Base-by-base conservation (phyloP, 495 filamentous ascomycete genomes). In the Corynascus novoguineensis region DNA sequence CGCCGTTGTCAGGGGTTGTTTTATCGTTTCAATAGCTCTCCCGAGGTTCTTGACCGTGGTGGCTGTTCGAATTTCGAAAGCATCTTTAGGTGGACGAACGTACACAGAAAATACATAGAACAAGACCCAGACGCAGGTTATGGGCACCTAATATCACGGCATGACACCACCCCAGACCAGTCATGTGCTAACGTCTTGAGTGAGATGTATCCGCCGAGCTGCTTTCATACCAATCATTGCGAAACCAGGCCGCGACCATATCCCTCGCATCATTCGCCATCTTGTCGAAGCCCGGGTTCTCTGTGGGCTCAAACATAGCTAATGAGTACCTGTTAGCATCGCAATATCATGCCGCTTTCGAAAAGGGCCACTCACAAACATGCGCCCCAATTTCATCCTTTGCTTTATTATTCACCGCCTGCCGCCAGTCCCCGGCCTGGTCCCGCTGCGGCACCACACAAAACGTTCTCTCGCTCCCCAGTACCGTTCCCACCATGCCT, bases 301-400 rank as follows among this genome's bases (percentile, higher is more conserved):
- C 80, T 62, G 81, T 86, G 7, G 85, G 81, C 52, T 82, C 75
- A 61, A 97, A 97, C 90, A 97, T 96, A 47, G 70, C 79, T 79
- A n/a, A n/a, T n/a, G 31, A 34, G 65, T 49, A 40, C 51, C 9
- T n/a, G 22, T 55, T 47, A 51, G 29, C 37, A 56, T 37, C 41
- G 8, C 32, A 21, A 25, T 15, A 5, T 22, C 24, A 17, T 14
- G 10, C 29, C 15, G 9, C 25, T 9, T 1, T 47, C 22, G 4
- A 52, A 49, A 28, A 40, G 5, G 53, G 37, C 31, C 11, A 71
- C 77, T 62, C 68, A 81, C 80, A 81, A 73, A 87, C 85, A 75
- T 97, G 93, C 12, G 95, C 92, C 59, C 74, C 73, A 8, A 83
- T 82, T 74, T 98, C 93, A 56, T 96, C 90, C 27, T 57, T 72